A percentile compares a stretch with the other conserved stretches of the same genome.
phyloP scores from a whole-genome alignment of 2,329 filamentous ascomycete genomes.

The Diaporthe sp. region DNA sequence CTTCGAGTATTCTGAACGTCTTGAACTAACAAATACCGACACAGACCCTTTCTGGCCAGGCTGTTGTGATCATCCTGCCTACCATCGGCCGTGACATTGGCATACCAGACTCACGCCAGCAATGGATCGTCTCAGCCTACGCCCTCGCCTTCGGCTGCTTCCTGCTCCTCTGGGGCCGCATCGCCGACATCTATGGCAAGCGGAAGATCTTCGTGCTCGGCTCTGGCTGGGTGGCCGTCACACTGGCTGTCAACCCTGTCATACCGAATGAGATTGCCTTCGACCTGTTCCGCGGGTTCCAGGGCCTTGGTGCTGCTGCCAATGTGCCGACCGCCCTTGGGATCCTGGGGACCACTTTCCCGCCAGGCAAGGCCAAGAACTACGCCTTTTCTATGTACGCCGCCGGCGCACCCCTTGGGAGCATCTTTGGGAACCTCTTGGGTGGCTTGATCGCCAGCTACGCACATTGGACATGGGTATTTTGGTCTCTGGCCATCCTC shows the following conservation, averaged over 20 bases:
- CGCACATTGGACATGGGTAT: constrained; percentile 76
- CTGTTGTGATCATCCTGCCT: constrained; percentile 73
- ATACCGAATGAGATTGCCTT: constrained; percentile 77
- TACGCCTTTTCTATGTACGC: constrained; percentile 77
- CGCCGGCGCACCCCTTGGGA: constrained; percentile 75
- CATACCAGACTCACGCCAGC: constrained; percentile 70
- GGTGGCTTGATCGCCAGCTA: constrained; percentile 75
- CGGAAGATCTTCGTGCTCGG: constrained; percentile 75
- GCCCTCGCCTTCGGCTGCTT: constrained; percentile 77
- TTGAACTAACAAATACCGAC: background rate
- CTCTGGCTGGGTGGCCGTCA: constrained; percentile 72
- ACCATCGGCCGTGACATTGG: constrained; percentile 69
- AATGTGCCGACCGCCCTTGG: constrained; percentile 80
- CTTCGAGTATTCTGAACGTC: constrained; percentile 34
- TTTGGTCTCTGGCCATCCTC: constrained; percentile 74
- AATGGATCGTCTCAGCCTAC: constrained; percentile 78
- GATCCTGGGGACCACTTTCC: constrained; percentile 77
- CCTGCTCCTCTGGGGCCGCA: constrained; percentile 75
- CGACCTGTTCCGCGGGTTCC: constrained; percentile 74
- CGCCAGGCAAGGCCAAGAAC: constrained; percentile 77
- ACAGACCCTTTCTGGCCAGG: constrained; percentile 69
- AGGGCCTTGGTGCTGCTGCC: constrained; percentile 76
- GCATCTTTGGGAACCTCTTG: constrained; percentile 74
- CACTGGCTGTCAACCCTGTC: constrained; percentile 73
- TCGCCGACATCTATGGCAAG: constrained; percentile 77